phyloP scores from a whole-genome alignment of 2,329 filamentous ascomycete species.

The Cucurbitaria berberidis region DNA sequence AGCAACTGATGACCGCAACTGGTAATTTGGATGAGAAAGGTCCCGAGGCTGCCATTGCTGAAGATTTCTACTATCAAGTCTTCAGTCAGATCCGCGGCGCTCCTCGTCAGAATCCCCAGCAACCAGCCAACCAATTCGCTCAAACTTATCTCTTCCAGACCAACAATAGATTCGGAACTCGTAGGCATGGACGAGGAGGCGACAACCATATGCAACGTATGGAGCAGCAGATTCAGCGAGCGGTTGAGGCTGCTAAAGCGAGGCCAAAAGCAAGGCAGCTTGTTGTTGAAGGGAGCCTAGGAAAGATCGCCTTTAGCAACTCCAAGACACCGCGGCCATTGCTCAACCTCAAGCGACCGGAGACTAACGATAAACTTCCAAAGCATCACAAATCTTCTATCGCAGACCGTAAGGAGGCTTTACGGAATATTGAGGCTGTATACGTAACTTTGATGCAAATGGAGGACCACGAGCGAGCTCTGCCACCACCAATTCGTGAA shows the following conservation, averaged over 20 bases:
- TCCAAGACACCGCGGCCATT: conserved; percentile 95
- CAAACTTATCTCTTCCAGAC: conserved; percentile 98
- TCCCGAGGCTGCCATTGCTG: conserved; percentile 78
- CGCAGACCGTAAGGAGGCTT: conserved; percentile 77
- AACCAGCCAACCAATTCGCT: conserved; percentile 93
- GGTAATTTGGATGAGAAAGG: conserved; percentile 83
- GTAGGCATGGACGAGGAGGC: conserved; percentile 79
- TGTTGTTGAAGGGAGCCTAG: conserved; percentile 92
- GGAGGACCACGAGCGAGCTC: conserved; percentile 86
- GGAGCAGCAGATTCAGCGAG: conserved; percentile 98
- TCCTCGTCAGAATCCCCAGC: conserved; percentile 86
- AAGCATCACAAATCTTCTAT: conserved; percentile 60
- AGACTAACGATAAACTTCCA: conserved; percentile 61
- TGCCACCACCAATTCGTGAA: conserved; percentile 71
- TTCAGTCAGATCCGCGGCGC: conserved; percentile 92
- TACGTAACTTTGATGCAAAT: conserved; percentile 90
- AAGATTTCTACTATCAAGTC: conserved; percentile 99
- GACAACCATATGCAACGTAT: conserved; percentile 99
- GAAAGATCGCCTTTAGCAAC: conserved; percentile 99
- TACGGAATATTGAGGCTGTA: conserved; percentile 86
- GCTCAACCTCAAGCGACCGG: conserved; percentile 90
- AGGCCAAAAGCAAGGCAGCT: conserved; percentile 98
- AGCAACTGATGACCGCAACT: conserved; percentile 91
- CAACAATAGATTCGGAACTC: conserved; percentile 78
- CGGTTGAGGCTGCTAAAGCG: conserved; percentile 95